These are phyloP conservation scores for Bacterosira constricta DNA, from an alignment of 108 stramenopile genomes.

Conservation along the genomic window DNA sequence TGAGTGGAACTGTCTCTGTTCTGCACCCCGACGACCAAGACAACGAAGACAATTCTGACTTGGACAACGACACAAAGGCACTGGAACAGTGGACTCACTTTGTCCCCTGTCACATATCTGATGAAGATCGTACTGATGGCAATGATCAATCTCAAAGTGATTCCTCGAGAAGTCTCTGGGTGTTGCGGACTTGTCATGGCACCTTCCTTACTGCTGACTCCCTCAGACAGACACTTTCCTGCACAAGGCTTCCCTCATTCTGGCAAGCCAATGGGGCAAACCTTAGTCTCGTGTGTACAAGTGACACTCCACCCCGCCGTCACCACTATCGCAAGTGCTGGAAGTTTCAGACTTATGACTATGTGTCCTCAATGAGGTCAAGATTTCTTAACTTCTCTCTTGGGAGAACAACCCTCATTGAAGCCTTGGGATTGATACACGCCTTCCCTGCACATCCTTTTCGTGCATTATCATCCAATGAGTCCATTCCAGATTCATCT, in stretches of 20 bases:
- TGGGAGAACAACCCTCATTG: slow-evolving; percentile 32
- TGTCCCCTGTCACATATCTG: slow-evolving; percentile 24
- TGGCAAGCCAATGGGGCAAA: slow-evolving; percentile 53
- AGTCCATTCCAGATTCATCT: background rate
- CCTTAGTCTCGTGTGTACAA: slow-evolving; percentile 51
- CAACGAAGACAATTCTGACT: slow-evolving; percentile 1
- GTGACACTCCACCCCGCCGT: slow-evolving; percentile 53
- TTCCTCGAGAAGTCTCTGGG: slow-evolving; percentile 48
- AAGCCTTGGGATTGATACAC: slow-evolving; percentile 49
- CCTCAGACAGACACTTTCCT: slow-evolving; percentile 26
- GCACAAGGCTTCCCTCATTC: slow-evolving; percentile 51
- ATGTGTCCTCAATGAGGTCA: slow-evolving; percentile 39
- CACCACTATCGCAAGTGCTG: slow-evolving; percentile 53
- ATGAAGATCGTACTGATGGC: slow-evolving; percentile 1
- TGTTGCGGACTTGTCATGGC: slow-evolving; percentile 47
- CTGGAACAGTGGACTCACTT: slow-evolving; percentile 39
- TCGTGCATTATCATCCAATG: slow-evolving; percentile 10
- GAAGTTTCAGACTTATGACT: slow-evolving; percentile 52
- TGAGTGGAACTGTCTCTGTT: slow-evolving; percentile 21
- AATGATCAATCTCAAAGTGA: background rate
- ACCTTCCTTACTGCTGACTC: slow-evolving; percentile 48
- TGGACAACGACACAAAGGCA: slow-evolving; percentile 11
- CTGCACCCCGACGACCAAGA: slow-evolving; percentile 25
- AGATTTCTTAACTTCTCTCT: slow-evolving; percentile 49
- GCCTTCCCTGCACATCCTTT: slow-evolving; percentile 44